Percentiles rank a stretch among this genome's conserved stretches.
Evolutionary conservation across 2,329 filamentous ascomycete genomes (phyloP).

Genomic region (Aspergillus proliferans): DNA sequence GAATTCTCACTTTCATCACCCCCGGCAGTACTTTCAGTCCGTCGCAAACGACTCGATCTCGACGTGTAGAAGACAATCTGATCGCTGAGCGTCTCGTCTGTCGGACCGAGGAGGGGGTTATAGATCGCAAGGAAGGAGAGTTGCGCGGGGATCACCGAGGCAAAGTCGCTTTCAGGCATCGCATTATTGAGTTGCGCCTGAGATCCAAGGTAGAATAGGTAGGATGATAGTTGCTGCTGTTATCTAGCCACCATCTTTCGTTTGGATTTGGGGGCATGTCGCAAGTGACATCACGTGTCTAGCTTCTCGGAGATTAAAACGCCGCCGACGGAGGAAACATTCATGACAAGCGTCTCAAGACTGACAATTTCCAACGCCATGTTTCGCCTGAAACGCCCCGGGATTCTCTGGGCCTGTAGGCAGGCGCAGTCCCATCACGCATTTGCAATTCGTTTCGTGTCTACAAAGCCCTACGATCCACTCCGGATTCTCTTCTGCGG

Average conservation of each 20-base stretch:
- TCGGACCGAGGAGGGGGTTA: conserved; percentile 72
- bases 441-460: conserved; percentile 16
- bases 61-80: conserved; percentile 94
- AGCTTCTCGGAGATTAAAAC: not conserved
- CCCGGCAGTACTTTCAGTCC: conserved; percentile 7
- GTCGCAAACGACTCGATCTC: conserved; percentile 23
- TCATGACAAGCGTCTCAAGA: not conserved
- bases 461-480: conserved; percentile 44
- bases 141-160: conserved; percentile 64
- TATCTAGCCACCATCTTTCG: conserved; percentile 2
- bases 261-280: not conserved
- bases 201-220: conserved; percentile 3
- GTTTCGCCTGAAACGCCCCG: conserved; percentile 18
- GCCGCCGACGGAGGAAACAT: not conserved
- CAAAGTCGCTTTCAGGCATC: conserved; percentile 33
- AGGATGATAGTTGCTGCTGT: not conserved
- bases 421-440: conserved; percentile 5
- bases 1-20: conserved; percentile 25
- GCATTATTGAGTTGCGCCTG: conserved; percentile 19
- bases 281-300: conserved; percentile 29
- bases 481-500: conserved; percentile 89
- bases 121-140: conserved; percentile 91
- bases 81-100: conserved; percentile 66
- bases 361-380: conserved; percentile 10
- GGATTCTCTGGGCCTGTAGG: conserved; percentile 18